Evolutionary conservation across 2,329 filamentous ascomycete genomes (phyloP).

Genomic region (Arthrinium puccinioides): DNA sequence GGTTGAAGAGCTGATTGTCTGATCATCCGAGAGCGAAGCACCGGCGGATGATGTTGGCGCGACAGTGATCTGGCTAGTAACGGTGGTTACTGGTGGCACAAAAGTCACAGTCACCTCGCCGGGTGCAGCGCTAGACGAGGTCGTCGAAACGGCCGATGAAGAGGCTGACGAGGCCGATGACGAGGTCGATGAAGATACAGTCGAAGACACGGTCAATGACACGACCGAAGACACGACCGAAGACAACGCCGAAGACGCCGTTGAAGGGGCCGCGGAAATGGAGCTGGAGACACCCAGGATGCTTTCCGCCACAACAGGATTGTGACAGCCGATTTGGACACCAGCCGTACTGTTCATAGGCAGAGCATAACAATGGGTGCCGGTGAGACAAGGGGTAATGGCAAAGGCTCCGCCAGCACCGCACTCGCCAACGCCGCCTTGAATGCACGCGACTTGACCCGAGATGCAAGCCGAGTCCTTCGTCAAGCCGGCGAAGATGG

Average conservation of each 20-base stretch:
- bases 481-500: constrained; percentile 35
- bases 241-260: not conserved
- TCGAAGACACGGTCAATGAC: not conserved
- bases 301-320: constrained; percentile 28
- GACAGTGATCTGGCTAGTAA: no score
- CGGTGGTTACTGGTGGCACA: no score
- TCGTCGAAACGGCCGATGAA: no score
- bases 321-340: constrained; percentile 41
- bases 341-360: constrained; percentile 43
- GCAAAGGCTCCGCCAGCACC: constrained; percentile 30
- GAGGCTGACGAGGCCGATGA: no score
- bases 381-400: constrained; percentile 27
- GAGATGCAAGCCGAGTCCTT: constrained; percentile 36
- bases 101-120: no score
- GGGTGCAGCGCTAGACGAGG: no score
- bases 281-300: constrained; percentile 28
- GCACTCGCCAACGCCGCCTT: constrained; percentile 41
- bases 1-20: no score
- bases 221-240: constrained; percentile 2
- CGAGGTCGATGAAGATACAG: no score
- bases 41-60: no score
- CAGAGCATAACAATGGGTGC: constrained; percentile 43
- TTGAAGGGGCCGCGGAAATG: not conserved
- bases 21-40: no score
- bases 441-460: constrained; percentile 45